Percentiles rank a stretch among this genome's conserved stretches.
phyloP scores from a whole-genome alignment of 495 filamentous ascomycete species.

The Xylaria longipes region DNA sequence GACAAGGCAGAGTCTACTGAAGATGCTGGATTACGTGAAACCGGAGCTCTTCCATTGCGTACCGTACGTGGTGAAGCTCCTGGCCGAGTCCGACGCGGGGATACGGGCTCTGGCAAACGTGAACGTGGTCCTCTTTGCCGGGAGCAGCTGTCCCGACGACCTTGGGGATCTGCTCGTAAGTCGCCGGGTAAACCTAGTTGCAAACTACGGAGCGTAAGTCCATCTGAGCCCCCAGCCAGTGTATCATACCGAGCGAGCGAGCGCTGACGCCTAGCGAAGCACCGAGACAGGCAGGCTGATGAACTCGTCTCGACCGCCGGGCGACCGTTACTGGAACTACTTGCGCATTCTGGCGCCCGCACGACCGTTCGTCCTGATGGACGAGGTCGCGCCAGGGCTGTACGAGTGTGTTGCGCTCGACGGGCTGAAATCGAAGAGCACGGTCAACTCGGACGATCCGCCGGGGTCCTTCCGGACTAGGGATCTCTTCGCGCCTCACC shows the following conservation, averaged over 20 bases:
- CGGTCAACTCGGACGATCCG: conserved; percentile 54
- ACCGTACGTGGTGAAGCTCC: conserved; percentile 57
- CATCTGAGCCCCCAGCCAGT: background rate
- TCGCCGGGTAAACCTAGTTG: conserved; percentile 61
- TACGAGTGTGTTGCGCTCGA: conserved; percentile 57
- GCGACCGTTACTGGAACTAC: conserved; percentile 54
- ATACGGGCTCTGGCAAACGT: conserved; percentile 44
- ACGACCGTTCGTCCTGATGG: conserved; percentile 37
- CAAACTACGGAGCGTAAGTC: conserved; percentile 51
- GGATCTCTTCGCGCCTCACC: conserved; percentile 65
- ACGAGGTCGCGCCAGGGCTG: conserved; percentile 31
- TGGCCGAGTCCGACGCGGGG: conserved; percentile 52
- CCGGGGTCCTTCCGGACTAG: conserved; percentile 48
- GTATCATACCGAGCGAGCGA: background rate
- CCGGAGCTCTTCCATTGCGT: conserved; percentile 53
- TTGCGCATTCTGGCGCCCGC: conserved; percentile 38
- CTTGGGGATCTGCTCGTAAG: conserved; percentile 60
- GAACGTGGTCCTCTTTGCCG: conserved; percentile 56
- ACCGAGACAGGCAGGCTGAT: conserved; percentile 66
- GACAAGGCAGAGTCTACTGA: conserved; percentile 47
- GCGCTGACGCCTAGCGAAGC: conserved; percentile 23
- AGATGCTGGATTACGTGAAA: conserved; percentile 46
- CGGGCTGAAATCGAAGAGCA: conserved; percentile 57
- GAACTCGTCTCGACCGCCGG: conserved; percentile 55
- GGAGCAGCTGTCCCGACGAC: conserved; percentile 55